Evolutionary conservation across 2,329 filamentous ascomycete species (phyloP), one percentile per base, ranked within the genome.

Genomic region (Cytospora leucostoma): DNA sequence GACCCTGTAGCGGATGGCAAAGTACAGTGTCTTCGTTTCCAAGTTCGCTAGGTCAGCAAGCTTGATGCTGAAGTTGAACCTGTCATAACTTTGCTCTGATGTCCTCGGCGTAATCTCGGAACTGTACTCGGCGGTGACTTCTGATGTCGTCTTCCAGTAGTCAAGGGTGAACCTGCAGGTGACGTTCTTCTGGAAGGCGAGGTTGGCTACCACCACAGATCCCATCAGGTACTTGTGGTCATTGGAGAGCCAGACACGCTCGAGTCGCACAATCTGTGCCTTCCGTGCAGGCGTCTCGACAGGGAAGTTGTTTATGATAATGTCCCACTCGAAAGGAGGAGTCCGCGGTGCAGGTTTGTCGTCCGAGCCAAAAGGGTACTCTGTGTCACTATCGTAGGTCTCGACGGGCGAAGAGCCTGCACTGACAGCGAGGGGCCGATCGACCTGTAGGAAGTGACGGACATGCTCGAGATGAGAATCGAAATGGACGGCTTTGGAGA

Each of bases 71-170:
- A 99, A 99, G 72, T 88, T 91, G 79, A 99, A 99, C 47, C 92
- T 87, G 74, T 99, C 95, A 70, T 89, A 89, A 55, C 89, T 87
- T 69, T 89, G 79, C 4, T 79, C 80, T 6, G 76, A 76, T 50
- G 89, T 85, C 68, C 85, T 85, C 34, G 86, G 86, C 51, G 87
- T 86, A 53, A 94, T 84, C 76, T 95, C 91, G 66, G 91, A 86
- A 74, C 88, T 89, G 78, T 86, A 99, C 71, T 97, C 93, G n/a
- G 92, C 94, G 44, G 84, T 83, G 1, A 98, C 90, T 74, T 99
- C 95, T 0, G 95, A 99, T 0, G 93, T 96, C 0, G 95, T 99
- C 82, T 96, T 97, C 95, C 95, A 99, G 78, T 96, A 95, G 75
- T 99, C 95, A 54, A 97, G 84, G 0, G 95, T 99, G 76, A 99